A percentile compares a stretch with the other conserved stretches of the same genome.
Conservation (phyloP, 176 grass and related monocot species). For the Cenchrus fungigraminus region DNA sequence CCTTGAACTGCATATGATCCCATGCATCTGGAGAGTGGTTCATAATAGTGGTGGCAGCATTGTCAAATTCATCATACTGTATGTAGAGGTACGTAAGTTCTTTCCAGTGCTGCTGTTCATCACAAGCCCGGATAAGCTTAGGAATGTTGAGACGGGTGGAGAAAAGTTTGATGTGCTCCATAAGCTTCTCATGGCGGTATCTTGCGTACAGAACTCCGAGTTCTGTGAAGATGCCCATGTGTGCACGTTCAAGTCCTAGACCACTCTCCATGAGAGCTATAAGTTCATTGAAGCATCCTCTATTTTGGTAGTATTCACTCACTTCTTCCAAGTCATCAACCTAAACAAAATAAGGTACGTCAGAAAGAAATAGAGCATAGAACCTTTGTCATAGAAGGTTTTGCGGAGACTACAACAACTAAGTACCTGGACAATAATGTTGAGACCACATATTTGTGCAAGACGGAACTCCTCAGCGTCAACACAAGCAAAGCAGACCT, state of each 20-base stretch:
- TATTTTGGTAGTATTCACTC: constrained; percentile 95
- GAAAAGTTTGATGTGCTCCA: constrained; percentile 99
- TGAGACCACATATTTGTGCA: constrained; percentile 93
- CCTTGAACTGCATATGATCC: constrained; percentile 99
- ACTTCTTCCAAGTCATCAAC: constrained; percentile 99
- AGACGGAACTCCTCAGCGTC: constrained; percentile 94
- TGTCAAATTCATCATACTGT: constrained; percentile 94
- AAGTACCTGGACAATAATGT: constrained; percentile 86
- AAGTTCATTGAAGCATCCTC: constrained; percentile 72
- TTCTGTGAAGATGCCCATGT: constrained; percentile 97
- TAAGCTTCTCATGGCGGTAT: constrained; percentile 94
- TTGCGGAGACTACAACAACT: not conserved
- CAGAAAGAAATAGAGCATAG: constrained; percentile 17
- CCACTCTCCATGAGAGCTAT: constrained; percentile 99
- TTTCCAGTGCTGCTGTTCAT: constrained; percentile 99
- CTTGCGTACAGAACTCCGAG: constrained; percentile 93
- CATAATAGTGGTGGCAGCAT: constrained; percentile 98
- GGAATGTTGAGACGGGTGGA: constrained; percentile 89
- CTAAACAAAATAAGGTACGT: constrained; percentile 31
- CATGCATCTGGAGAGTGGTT: constrained; percentile 98
- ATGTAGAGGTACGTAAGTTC: constrained; percentile 96
- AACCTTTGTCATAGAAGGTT: not conserved
- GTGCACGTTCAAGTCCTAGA: constrained; percentile 81
- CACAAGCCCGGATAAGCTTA: constrained; percentile 93
- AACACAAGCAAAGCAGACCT: constrained; percentile 98